Evolutionary conservation across 2,329 filamentous ascomycete species (phyloP).

Genomic region (Thermoascus crustaceus): DNA sequence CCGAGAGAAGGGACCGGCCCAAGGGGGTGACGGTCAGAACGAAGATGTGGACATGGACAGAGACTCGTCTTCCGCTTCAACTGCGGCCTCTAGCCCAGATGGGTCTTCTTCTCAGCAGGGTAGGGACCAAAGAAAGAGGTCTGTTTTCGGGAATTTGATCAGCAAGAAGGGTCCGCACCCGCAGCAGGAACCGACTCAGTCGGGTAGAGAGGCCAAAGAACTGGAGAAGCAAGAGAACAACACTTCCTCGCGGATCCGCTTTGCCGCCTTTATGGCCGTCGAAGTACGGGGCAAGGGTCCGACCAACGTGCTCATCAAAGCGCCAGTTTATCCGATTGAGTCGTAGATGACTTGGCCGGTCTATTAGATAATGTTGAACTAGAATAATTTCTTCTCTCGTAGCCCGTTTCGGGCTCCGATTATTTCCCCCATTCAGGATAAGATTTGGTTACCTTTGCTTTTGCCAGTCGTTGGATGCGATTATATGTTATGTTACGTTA

Average conservation of each 20-base stretch:
- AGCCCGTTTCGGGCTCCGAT: too few relatives aligned
- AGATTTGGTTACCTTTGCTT: too few relatives aligned
- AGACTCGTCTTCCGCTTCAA: conserved; percentile 11
- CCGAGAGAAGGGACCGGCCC: conserved; percentile 11
- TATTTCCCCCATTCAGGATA: too few relatives aligned
- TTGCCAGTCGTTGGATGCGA: too few relatives aligned
- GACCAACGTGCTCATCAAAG: conserved; percentile 62
- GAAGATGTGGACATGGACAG: conserved; percentile 11
- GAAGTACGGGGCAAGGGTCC: conserved; percentile 60
- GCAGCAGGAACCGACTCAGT: conserved; percentile 7
- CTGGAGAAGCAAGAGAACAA: conserved; percentile 14
- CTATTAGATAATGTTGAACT: too few relatives aligned
- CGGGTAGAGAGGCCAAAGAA: conserved; percentile 11
- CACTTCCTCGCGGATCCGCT: conserved; percentile 51
- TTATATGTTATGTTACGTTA: too few relatives aligned
- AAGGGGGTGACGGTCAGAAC: conserved; percentile 14
- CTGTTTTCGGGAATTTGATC: conserved; percentile 36
- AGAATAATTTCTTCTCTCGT: too few relatives aligned
- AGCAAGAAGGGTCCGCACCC: conserved; percentile 21
- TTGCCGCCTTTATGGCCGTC: conserved; percentile 65
- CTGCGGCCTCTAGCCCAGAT: conserved; percentile 9
- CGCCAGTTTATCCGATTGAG: conserved; percentile 54
- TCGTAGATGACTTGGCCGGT: conserved; percentile 5
- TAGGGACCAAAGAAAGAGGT: conserved; percentile 30
- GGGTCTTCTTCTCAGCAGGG: conserved; percentile 3